These are phyloP conservation scores for Tetradesmus obliquus DNA, from an alignment of 139 green algal genomes.

Conservation along the genomic window DNA sequence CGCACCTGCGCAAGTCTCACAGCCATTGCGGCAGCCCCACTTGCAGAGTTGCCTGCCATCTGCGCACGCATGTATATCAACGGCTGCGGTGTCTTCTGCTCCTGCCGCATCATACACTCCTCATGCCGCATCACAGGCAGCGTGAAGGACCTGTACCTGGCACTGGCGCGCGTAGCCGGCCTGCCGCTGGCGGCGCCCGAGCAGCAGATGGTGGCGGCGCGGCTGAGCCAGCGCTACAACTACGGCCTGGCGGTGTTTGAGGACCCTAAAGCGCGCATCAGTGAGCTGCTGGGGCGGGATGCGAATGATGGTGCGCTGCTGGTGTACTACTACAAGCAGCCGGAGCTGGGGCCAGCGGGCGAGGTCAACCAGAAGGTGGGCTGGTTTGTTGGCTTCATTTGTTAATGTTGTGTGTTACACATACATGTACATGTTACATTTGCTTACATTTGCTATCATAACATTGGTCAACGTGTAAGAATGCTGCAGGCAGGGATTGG, in stretches of 20 bases:
- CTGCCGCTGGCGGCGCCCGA: conserved; percentile 36
- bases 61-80: too few species aligned
- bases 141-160: conserved; percentile 62
- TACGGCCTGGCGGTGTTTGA: conserved; percentile 19
- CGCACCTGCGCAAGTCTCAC: not conserved
- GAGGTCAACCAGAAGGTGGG: conserved; percentile 35
- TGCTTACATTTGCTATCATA: too few species aligned
- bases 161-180: conserved; percentile 44
- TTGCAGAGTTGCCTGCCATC: too few species aligned
- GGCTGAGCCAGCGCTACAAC: conserved; percentile 39
- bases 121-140: conserved; percentile 38
- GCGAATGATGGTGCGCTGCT: not conserved
- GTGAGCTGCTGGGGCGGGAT: conserved; percentile 15
- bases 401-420: too few species aligned
- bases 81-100: too few species aligned
- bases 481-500: too few species aligned
- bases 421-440: too few species aligned
- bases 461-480: too few species aligned
- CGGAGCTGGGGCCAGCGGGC: conserved; percentile 1
- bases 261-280: conserved; percentile 26
- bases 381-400: too few species aligned
- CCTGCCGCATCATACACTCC: too few species aligned
- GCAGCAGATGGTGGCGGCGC: conserved; percentile 51
- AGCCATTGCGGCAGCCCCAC: too few species aligned
- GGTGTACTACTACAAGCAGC: conserved; percentile 31